Percentiles rank a stretch among this genome's conserved stretches.
phyloP scores from a whole-genome alignment of 768 basidiomycete genomes.

The Suillus discolor region DNA sequence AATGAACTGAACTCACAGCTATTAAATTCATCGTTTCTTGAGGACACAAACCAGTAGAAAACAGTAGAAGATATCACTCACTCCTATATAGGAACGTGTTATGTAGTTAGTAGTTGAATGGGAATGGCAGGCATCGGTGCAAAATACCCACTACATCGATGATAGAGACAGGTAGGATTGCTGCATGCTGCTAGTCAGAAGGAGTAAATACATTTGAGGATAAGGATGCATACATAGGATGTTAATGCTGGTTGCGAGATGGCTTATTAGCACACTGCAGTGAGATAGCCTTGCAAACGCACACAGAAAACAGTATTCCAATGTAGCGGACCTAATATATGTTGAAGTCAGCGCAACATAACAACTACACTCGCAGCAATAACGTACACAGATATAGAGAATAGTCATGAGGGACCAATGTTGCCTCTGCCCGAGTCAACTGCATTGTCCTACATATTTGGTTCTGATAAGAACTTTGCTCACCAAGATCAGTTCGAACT shows the following conservation, averaged over 20 bases:
- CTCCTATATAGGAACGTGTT: background rate
- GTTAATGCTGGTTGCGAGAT: background rate
- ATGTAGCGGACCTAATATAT: background rate
- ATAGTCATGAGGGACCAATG: background rate
- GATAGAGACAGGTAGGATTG: background rate
- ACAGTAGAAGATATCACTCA: background rate
- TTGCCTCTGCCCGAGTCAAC: background rate
- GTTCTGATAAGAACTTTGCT: background rate
- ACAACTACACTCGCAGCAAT: background rate
- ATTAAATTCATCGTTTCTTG: no score
- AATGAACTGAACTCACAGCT: no score
- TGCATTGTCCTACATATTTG: background rate
- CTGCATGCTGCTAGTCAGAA: background rate
- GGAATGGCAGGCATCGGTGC: background rate
- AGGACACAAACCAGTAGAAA: background rate
- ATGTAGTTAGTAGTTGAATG: background rate
- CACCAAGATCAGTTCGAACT: background rate
- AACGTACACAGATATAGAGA: background rate
- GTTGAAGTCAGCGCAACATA: background rate
- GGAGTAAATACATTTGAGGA: background rate
- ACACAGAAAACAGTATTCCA: background rate
- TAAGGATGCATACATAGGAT: background rate
- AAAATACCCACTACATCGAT: background rate
- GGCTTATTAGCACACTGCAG: background rate
- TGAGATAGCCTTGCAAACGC: background rate